Evolutionary conservation across 768 basidiomycete species (phyloP).

Genomic region (Pleurotus eryngii): DNA sequence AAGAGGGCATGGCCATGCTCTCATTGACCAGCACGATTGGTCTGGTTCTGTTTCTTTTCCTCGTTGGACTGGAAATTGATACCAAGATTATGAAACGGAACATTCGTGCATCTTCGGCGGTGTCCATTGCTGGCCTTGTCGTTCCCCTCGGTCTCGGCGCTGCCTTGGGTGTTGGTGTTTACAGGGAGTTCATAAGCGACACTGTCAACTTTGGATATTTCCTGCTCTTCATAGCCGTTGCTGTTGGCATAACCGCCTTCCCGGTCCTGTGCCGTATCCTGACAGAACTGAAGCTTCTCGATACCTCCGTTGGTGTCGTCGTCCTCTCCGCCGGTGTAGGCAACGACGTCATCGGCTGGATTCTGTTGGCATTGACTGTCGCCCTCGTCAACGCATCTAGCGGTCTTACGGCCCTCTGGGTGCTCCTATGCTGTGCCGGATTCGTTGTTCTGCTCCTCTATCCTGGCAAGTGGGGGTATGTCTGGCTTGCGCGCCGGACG

Average conservation of each 20-base stretch:
- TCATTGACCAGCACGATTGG: constrained; percentile 75
- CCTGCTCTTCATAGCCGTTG: constrained; percentile 81
- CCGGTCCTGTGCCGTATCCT: constrained; percentile 84
- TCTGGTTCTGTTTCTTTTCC: constrained; percentile 75
- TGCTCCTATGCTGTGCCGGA: constrained; percentile 65
- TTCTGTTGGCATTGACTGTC: constrained; percentile 78
- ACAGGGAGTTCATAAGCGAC: constrained; percentile 58
- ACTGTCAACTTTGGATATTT: constrained; percentile 75
- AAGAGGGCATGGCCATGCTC: constrained; percentile 49
- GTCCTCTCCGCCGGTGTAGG: constrained; percentile 82
- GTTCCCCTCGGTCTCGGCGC: constrained; percentile 83
- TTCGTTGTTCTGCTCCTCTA: constrained; percentile 66
- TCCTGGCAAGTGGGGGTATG: constrained; percentile 60
- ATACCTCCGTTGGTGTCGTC: constrained; percentile 82
- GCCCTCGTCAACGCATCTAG: constrained; percentile 77
- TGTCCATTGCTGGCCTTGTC: constrained; percentile 67
- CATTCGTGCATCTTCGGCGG: constrained; percentile 47
- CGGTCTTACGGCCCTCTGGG: constrained; percentile 76
- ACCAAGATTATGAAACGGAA: constrained; percentile 65
- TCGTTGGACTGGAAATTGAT: constrained; percentile 85
- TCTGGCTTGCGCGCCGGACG: constrained; percentile 62
- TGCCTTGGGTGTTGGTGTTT: constrained; percentile 69
- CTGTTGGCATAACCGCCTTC: constrained; percentile 79
- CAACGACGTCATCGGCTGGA: constrained; percentile 77
- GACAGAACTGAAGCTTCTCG: constrained; percentile 75